phyloP scores from a whole-genome alignment of 345 rosid genomes.

The Murraya paniculata region DNA sequence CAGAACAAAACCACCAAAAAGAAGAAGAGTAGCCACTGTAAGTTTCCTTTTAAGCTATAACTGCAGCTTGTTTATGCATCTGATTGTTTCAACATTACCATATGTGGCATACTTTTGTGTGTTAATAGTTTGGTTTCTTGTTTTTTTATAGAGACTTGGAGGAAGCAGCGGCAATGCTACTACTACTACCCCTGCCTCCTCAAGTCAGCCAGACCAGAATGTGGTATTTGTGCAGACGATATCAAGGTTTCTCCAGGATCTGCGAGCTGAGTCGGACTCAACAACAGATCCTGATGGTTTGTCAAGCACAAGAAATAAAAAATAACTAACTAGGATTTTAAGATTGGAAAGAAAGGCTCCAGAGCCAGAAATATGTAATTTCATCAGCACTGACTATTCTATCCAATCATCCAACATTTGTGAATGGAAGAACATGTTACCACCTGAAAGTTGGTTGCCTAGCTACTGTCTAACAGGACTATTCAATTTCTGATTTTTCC shows the following conservation, averaged over 20 bases:
- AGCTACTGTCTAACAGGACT: not conserved
- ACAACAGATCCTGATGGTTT: not conserved
- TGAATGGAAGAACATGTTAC: not conserved
- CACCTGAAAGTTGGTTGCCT: not conserved
- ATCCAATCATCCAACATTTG: not conserved
- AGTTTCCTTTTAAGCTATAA: not conserved
- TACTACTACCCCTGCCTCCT: not conserved
- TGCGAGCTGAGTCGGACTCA: constrained; percentile 9
- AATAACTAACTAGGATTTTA: not conserved
- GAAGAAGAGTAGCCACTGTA: constrained; percentile 17
- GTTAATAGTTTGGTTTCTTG: not conserved
- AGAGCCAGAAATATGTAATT: not conserved
- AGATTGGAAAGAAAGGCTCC: not conserved
- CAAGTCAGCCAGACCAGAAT: constrained; percentile 17
- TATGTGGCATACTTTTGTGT: not conserved
- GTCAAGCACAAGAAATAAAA: not conserved
- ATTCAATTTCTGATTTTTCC: not conserved
- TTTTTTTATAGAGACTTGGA: constrained; percentile 12
- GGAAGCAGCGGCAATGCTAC: not conserved
- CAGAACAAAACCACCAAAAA: constrained; percentile 23
- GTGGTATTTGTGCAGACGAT: constrained; percentile 22
- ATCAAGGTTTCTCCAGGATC: constrained; percentile 22
- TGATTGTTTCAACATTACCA: not conserved
- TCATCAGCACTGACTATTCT: not conserved
- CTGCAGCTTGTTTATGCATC: not conserved